Evolutionary conservation across 139 green algal genomes (phyloP).

Genomic region (Chlorella vulgaris): DNA sequence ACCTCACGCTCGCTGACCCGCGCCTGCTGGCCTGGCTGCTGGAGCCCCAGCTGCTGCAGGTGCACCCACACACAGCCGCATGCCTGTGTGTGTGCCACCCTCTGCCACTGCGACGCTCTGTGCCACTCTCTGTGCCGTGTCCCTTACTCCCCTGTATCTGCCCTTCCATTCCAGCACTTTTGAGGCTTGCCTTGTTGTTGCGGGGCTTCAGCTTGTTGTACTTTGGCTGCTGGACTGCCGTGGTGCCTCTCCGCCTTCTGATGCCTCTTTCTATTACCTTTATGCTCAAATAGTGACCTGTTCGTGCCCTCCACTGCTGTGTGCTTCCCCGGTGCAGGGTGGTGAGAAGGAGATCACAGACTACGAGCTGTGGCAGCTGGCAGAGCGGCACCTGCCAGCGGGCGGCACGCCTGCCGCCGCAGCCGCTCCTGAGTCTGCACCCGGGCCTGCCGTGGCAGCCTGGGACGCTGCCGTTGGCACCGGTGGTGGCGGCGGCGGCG

Average conservation of each 20-base stretch:
- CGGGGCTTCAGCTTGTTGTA: no score
- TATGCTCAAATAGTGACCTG: no score
- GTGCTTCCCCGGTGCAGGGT: no score
- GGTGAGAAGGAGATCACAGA: conserved; percentile 42
- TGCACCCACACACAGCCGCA: neutral
- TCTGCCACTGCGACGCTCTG: no score
- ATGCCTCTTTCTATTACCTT: no score
- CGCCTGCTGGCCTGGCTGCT: conserved; percentile 45
- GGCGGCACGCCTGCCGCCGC: neutral
- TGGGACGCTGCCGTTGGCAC: neutral
- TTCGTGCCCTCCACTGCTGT: no score
- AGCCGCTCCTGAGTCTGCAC: neutral
- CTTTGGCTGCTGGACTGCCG: no score
- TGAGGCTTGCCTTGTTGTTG: no score
- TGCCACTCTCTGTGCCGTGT: neutral
- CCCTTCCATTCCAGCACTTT: no score
- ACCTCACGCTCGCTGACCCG: conserved; percentile 13
- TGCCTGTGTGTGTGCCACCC: no score
- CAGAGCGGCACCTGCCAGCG: conserved; percentile 4
- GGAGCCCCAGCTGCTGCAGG: conserved; percentile 54
- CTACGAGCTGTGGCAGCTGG: conserved; percentile 35
- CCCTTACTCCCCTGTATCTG: no score
- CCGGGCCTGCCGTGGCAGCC: neutral
- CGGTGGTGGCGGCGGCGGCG: neutral
- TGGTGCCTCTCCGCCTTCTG: no score